Percentiles rank a stretch among this genome's conserved stretches.
phyloP scores from a whole-genome alignment of 139 green algal genomes.

The Ostreobium quekettii region DNA sequence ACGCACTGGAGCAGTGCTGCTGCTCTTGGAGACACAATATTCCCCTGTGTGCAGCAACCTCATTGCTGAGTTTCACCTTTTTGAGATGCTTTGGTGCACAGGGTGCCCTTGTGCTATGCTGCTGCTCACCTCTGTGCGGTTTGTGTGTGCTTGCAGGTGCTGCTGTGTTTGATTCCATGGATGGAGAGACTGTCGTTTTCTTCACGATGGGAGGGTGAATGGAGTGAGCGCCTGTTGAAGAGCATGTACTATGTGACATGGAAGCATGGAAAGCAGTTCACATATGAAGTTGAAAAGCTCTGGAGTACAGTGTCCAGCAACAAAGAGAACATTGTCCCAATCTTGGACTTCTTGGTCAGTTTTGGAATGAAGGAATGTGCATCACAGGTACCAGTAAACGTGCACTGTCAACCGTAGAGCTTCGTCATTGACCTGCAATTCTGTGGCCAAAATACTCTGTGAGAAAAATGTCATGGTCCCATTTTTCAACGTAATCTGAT shows the following conservation, averaged over 20 bases:
- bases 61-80: neutral
- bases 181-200: slow-evolving; percentile 74
- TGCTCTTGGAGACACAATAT: too few relatives aligned
- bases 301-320: slow-evolving; percentile 72
- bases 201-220: slow-evolving; percentile 60
- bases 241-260: slow-evolving; percentile 74
- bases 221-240: slow-evolving; percentile 70
- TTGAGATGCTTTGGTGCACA: slow-evolving; percentile 1
- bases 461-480: too few relatives aligned
- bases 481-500: too few relatives aligned
- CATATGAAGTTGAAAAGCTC: slow-evolving; percentile 61
- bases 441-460: too few relatives aligned
- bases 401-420: too few relatives aligned
- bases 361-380: slow-evolving; percentile 43
- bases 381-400: neutral
- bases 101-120: slow-evolving; percentile 1
- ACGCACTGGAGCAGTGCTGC: too few relatives aligned
- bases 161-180: slow-evolving; percentile 80
- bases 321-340: slow-evolving; percentile 72
- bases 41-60: too few relatives aligned
- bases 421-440: too few relatives aligned
- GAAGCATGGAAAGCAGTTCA: slow-evolving; percentile 46
- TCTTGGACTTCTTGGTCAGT: slow-evolving; percentile 74
- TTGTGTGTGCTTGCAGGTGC: slow-evolving; percentile 19
- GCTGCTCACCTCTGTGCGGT: neutral